Conservation (phyloP, 441 rosid species). For the Erodium moschatum region DNA sequence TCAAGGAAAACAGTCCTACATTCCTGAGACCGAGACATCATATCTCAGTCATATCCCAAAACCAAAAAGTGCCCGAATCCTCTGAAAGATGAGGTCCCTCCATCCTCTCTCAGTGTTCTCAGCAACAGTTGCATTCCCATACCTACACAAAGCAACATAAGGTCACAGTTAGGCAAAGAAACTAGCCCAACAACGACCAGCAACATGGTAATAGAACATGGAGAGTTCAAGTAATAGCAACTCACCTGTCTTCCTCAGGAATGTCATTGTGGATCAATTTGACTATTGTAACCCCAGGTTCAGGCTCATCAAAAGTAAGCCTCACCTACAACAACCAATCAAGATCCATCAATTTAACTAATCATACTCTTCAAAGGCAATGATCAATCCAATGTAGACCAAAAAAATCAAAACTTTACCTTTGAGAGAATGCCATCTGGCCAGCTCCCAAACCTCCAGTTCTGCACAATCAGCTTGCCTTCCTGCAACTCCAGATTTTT, state of each 20-base stretch:
- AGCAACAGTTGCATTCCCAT: slow-evolving; percentile 85
- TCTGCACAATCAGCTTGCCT: slow-evolving; percentile 79
- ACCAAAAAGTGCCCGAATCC: slow-evolving; percentile 79
- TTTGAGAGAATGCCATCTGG: slow-evolving; percentile 77
- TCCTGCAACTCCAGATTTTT: slow-evolving; percentile 51
- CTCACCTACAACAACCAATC: slow-evolving; percentile 49
- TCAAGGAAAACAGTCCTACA: slow-evolving; percentile 18
- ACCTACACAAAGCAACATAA: slow-evolving; percentile 35
- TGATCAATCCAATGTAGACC: neutral
- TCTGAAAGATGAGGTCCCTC: slow-evolving; percentile 80
- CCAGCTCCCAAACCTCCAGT: slow-evolving; percentile 95
- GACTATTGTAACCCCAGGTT: slow-evolving; percentile 64
- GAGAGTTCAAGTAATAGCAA: neutral
- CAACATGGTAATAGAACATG: neutral
- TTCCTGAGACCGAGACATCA: neutral
- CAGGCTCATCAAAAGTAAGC: slow-evolving; percentile 61
- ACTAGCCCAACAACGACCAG: neutral
- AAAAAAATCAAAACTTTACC: slow-evolving; percentile 28
- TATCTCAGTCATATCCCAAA: slow-evolving; percentile 55
- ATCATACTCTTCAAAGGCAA: neutral
- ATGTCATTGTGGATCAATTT: slow-evolving; percentile 65
- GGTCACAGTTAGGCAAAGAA: slow-evolving; percentile 10
- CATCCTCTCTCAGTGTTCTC: slow-evolving; percentile 96
- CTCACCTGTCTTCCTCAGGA: slow-evolving; percentile 90
- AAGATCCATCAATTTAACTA: neutral